Evolutionary conservation across 352 stramenopile species (phyloP).

Genomic region (Stramenopiles sp.): DNA sequence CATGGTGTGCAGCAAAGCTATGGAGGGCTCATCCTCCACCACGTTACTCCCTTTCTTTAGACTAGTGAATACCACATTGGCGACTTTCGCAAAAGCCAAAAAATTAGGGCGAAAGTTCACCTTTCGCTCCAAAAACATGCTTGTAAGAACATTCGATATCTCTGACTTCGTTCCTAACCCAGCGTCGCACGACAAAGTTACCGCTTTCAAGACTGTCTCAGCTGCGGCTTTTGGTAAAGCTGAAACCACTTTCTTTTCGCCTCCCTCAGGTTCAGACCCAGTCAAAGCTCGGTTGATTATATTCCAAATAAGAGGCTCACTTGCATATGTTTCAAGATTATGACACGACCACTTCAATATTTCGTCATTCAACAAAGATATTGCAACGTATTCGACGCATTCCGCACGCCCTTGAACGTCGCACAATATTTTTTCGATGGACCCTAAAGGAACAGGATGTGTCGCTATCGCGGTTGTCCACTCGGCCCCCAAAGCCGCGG

Average conservation of each 20-base stretch:
- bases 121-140: neutral
- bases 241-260: neutral
- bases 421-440: too few species aligned
- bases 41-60: neutral
- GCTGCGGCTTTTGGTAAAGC: neutral
- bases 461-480: too few species aligned
- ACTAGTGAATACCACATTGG: neutral
- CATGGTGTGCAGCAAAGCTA: neutral
- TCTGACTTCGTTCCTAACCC: too few species aligned
- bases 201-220: neutral
- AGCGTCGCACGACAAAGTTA: neutral
- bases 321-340: neutral
- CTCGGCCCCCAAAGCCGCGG: too few species aligned
- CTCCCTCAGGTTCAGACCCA: too few species aligned
- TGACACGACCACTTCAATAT: neutral
- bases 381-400: neutral
- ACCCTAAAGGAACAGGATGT: too few species aligned
- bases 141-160: slow-evolving; percentile 3
- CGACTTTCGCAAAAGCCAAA: neutral
- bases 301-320: neutral
- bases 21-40: neutral
- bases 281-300: neutral
- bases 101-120: neutral
- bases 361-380: neutral
- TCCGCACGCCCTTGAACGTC: too few species aligned